Conservation (phyloP, 306 rosid species). For the Medicago lupulina region DNA sequence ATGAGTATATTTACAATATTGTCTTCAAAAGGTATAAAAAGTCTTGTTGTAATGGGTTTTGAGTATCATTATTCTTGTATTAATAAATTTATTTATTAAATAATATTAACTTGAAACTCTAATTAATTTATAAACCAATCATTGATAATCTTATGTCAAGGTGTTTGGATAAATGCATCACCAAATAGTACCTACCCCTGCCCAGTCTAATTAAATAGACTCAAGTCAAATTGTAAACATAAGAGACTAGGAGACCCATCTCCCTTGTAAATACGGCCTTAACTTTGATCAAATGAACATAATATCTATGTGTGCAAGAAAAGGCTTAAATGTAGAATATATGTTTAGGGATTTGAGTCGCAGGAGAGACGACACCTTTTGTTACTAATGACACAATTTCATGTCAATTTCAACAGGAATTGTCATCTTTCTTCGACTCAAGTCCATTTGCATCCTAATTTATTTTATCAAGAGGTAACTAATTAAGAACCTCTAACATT, state of each 20-base stretch:
- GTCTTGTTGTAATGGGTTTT: too few relatives aligned
- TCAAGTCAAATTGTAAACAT: too few relatives aligned
- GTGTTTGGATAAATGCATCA: not conserved
- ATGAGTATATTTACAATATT: too few relatives aligned
- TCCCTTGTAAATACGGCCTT: constrained; percentile 3
- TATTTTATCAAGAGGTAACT: not conserved
- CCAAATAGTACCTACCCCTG: not conserved
- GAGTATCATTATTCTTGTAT: too few relatives aligned
- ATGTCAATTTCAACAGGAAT: constrained; percentile 18
- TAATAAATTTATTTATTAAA: too few relatives aligned
- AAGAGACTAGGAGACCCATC: not conserved
- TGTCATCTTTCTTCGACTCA: constrained; percentile 61
- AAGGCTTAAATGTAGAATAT: not conserved
- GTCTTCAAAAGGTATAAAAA: too few relatives aligned
- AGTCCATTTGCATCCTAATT: constrained; percentile 26
- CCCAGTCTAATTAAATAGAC: not conserved
- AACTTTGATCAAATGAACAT: not conserved
- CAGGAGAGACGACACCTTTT: constrained; percentile 54
- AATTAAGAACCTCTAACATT: too few relatives aligned
- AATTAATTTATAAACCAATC: too few relatives aligned
- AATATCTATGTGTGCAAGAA: not conserved
- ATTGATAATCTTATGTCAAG: too few relatives aligned
- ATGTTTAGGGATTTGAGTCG: constrained; percentile 52
- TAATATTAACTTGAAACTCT: too few relatives aligned
- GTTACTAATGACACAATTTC: not conserved